Base-by-base conservation (phyloP, 2,329 filamentous ascomycete species). In the Ilyonectria mors-panacis region DNA sequence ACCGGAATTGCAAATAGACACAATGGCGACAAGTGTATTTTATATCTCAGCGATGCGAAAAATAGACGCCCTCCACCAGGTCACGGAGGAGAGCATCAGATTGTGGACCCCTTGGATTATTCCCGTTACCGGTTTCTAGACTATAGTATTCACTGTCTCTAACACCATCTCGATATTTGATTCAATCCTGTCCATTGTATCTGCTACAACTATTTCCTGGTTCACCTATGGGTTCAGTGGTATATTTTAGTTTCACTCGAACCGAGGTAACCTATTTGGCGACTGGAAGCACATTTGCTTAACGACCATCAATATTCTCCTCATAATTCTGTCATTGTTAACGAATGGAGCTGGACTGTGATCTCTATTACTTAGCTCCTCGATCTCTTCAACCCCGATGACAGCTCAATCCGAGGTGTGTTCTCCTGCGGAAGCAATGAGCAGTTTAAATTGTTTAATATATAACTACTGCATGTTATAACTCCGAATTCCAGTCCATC, bases 101-200 rank as follows among this genome's bases (percentile, higher is more conserved):
- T 73, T 75, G 1, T 80, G 78, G 76, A 42, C 59, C 3, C 72
- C 70, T 1, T 77, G 76, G 76, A 54, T 79, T 6, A 26, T 67
- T 10, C 71, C 70, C 0, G 71, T 76, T 0, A 76, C 69, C 0
- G 23, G 47, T 0, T 76, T 77, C 26, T 77, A 74, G 75, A 63
- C 75, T 0, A 17, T 76, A 2, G 69, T 72, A 19, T 77, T 77
- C 42, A 66, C 72, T 4, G 68, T 77, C n/a, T 72, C 75, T 0
- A 77, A 78, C 1, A 74, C 74, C 33, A 76, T 77, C 13, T 76
- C 76, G 1, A 70, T 77, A 21, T 78, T 77, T 55, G 73, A 77
- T 35, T 77, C 75, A 0, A 77, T 77, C 12, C 63, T 77, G 15
- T 71, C 73, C 2, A 77, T 77, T 0, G 73, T 72, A 0, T 72